Evolutionary conservation across 2,329 filamentous ascomycete genomes (phyloP), one percentile per base, ranked within the genome.

Genomic region (Beauveria asiatica): DNA sequence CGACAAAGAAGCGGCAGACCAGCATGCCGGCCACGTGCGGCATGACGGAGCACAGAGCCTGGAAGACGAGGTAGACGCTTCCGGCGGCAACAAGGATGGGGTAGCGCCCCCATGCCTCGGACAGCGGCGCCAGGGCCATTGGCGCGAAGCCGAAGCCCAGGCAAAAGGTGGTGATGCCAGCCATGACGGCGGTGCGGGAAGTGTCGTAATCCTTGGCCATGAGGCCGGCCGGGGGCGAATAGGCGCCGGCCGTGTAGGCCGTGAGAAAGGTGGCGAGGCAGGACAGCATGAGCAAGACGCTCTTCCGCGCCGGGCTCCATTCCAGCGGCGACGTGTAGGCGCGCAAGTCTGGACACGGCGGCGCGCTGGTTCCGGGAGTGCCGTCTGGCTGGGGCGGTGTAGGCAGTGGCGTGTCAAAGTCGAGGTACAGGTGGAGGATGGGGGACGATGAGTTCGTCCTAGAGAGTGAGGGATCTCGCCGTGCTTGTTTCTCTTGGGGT

Each of bases 121-220:
- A 91, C 65, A 96, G 87, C 0, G 92, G 92, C 0, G 92, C 92
- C 0, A 96, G 80, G 1, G 90, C 79, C 92, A 97, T 96, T 0
- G 92, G 92, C 0, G 90, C 88, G 25, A 92, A 72, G 0, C 82
- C 90, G 65, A 96, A 96, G 3, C 92, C 92, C 39, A 81, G 68
- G 50, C 90, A 94, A 72, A 94, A 97, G 0, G 84, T 83, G 0
- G 92, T 95, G 62, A 96, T 89, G 39, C 90, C 90, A 1, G 85
- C 77, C 5, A 88, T 76, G n/a, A 86, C 81, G 1, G 85, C 85
- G n/a, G 88, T 78, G 10, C 78, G 75, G 44, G 84, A 86, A 0
- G 90, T 78, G 3, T 81, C 72, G 74, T 89, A 90, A 67, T 89
- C 82, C 1, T 75, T 71, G 1, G 80, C 81, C 78, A 96, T 85